Percentiles rank a stretch among this genome's conserved stretches.
phyloP scores from a whole-genome alignment of 2,329 filamentous ascomycete species.

The Cladosporium sp. region DNA sequence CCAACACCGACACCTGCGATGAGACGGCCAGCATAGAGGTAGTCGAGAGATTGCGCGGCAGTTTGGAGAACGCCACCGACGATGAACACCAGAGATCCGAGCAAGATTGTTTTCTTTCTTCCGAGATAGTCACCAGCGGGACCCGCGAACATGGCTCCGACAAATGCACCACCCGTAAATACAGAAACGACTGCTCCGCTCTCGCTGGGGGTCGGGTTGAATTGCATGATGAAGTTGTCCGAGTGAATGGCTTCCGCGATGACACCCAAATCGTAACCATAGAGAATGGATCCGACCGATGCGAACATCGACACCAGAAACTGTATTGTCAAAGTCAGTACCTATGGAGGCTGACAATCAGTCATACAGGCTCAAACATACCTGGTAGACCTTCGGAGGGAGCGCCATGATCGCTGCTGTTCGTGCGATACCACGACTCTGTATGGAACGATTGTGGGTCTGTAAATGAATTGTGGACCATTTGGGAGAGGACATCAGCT shows the following conservation, averaged over 20 bases:
- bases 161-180: constrained; percentile 72
- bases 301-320: constrained; percentile 58
- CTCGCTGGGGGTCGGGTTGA: constrained; percentile 38
- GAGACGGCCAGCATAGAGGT: constrained; percentile 63
- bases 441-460: too few relatives aligned
- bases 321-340: constrained; percentile 28
- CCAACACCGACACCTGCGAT: constrained; percentile 48
- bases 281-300: constrained; percentile 55
- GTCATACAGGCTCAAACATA: too few relatives aligned
- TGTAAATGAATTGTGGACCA: neutral
- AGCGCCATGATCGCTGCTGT: constrained; percentile 44
- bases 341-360: too few relatives aligned
- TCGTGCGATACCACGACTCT: constrained; percentile 2
- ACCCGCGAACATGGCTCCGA: constrained; percentile 63
- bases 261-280: constrained; percentile 58
- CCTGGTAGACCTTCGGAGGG: constrained; percentile 55
- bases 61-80: constrained; percentile 72
- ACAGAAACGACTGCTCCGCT: constrained; percentile 68
- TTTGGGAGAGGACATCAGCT: neutral
- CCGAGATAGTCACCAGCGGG: constrained; percentile 61
- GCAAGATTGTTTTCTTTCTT: constrained; percentile 65
- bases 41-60: constrained; percentile 54
- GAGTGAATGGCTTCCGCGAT: constrained; percentile 54
- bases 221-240: constrained; percentile 38
- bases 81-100: constrained; percentile 67